Conservation (phyloP, 2,329 filamentous ascomycete species). For the Stemphylium beticola region DNA sequence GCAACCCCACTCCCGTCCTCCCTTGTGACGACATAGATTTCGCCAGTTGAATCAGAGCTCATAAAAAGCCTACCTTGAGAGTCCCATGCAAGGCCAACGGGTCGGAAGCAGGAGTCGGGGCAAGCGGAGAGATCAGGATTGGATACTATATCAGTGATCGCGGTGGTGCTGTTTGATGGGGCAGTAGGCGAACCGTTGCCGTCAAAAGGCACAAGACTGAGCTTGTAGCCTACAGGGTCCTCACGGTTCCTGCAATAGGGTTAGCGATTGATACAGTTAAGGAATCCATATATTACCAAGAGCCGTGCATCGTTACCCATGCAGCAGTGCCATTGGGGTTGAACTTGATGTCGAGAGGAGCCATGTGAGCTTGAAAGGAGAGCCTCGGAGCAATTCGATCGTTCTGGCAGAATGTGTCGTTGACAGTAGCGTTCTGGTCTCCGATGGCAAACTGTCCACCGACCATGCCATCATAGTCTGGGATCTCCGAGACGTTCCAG, state of each 20-base stretch:
- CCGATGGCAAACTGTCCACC: conserved; percentile 60
- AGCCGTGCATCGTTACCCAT: conserved; percentile 75
- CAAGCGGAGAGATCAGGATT: conserved; percentile 62
- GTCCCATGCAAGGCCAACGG: conserved; percentile 64
- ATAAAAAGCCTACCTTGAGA: conserved; percentile 64
- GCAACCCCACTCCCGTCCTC: conserved; percentile 40
- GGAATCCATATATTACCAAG: conserved; percentile 58
- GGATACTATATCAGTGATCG: conserved; percentile 60
- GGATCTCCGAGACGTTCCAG: conserved; percentile 64
- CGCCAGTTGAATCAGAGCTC: conserved; percentile 67
- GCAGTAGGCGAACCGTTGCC: conserved; percentile 55
- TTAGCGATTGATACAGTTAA: neutral
- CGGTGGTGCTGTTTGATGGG: conserved; percentile 54
- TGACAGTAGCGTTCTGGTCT: conserved; percentile 52
- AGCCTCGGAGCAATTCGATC: conserved; percentile 57
- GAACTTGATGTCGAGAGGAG: conserved; percentile 76
- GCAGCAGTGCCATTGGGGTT: conserved; percentile 62
- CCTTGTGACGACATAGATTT: conserved; percentile 63
- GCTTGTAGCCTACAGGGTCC: conserved; percentile 58
- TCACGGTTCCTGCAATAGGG: conserved; percentile 51
- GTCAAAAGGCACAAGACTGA: conserved; percentile 55
- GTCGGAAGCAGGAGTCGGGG: conserved; percentile 66
- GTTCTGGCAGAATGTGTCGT: conserved; percentile 55
- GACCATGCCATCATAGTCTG: conserved; percentile 52
- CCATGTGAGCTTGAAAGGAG: conserved; percentile 70